Evolutionary conservation across 371 early-diverging fungal genomes (phyloP).

Genomic region (Mortierella sp.): DNA sequence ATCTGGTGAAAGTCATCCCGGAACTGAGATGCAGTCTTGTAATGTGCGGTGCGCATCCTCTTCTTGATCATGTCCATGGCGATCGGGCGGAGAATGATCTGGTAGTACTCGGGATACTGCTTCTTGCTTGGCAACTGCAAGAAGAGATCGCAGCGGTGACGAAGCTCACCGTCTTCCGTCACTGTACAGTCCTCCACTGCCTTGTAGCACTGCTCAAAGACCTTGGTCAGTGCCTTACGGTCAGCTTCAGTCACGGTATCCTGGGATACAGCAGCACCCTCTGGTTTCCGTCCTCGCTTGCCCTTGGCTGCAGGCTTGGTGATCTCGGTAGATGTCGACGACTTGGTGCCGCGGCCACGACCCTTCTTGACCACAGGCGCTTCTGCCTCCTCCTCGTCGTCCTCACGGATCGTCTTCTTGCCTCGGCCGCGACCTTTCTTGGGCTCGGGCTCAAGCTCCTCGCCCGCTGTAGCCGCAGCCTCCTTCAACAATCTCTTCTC

Average conservation of each 20-base stretch:
- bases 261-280: slow-evolving; percentile 23
- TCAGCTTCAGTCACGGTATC: slow-evolving; percentile 58
- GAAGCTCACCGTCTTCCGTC: slow-evolving; percentile 63
- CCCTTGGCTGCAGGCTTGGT: slow-evolving; percentile 28
- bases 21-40: slow-evolving; percentile 67
- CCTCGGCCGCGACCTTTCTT: slow-evolving; percentile 41
- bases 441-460: slow-evolving; percentile 36
- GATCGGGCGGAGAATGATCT: slow-evolving; percentile 88
- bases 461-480: slow-evolving; percentile 22
- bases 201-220: slow-evolving; percentile 65
- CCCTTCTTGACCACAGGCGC: slow-evolving; percentile 39
- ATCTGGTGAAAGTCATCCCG: slow-evolving; percentile 75
- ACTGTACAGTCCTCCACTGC: slow-evolving; percentile 67
- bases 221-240: slow-evolving; percentile 65
- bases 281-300: slow-evolving; percentile 47
- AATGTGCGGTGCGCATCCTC: slow-evolving; percentile 68
- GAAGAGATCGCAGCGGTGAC: slow-evolving; percentile 78
- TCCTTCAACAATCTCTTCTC: slow-evolving; percentile 40
- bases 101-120: slow-evolving; percentile 89
- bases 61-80: slow-evolving; percentile 80
- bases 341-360: slow-evolving; percentile 41
- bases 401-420: slow-evolving; percentile 31
- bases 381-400: slow-evolving; percentile 33
- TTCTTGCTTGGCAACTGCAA: slow-evolving; percentile 80
- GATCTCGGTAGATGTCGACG: slow-evolving; percentile 35